Conservation (phyloP, 1,139 yeast genomes). For the Petasospora rhodanensis region DNA sequence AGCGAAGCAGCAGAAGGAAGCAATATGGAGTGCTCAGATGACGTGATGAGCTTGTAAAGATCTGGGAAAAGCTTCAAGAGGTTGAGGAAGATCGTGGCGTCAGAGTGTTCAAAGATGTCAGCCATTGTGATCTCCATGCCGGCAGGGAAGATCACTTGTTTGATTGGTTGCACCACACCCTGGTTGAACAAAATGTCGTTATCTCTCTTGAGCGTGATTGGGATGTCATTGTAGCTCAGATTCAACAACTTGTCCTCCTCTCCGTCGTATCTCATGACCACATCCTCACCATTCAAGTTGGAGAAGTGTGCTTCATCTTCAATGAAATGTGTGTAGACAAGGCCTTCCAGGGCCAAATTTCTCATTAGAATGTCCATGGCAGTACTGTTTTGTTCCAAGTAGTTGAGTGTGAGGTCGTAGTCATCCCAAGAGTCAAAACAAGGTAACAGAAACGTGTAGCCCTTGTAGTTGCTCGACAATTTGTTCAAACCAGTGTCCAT, state of each 20-base stretch:
- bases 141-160: conserved; percentile 53
- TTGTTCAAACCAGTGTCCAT: conserved; percentile 44
- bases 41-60: conserved; percentile 20
- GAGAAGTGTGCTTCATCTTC: conserved; percentile 27
- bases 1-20: conserved; percentile 64
- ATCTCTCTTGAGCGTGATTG: conserved; percentile 33
- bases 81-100: conserved; percentile 40
- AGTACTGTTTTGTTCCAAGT: conserved; percentile 48
- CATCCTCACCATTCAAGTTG: conserved; percentile 34
- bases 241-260: conserved; percentile 11
- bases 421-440: conserved; percentile 72
- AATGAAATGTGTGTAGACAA: conserved; percentile 62
- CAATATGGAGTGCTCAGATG: conserved; percentile 52
- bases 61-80: conserved; percentile 37
- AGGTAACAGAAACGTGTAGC: conserved; percentile 79
- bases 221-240: conserved; percentile 25
- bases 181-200: conserved; percentile 73
- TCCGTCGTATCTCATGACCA: conserved; percentile 14
- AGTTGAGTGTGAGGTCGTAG: conserved; percentile 57
- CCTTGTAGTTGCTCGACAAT: conserved; percentile 42
- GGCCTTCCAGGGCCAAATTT: conserved; percentile 56
- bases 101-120: conserved; percentile 54
- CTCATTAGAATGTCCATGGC: conserved; percentile 49
- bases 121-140: conserved; percentile 47
- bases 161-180: conserved; percentile 80